Conservation (phyloP, 257 asterid species). For the Solanum raphanifolium region DNA sequence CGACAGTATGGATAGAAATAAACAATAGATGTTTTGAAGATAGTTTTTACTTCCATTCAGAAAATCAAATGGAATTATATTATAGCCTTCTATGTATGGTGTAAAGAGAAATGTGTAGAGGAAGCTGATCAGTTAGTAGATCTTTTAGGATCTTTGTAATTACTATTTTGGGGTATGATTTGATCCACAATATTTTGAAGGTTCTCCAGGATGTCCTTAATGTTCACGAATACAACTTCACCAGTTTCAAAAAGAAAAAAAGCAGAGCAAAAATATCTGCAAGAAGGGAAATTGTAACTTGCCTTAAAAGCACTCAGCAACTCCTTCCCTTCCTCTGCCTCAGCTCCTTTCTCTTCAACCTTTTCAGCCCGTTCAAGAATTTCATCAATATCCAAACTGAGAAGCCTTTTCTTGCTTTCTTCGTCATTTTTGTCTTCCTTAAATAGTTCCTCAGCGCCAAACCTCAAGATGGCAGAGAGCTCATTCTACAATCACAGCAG, state of each 20-base stretch:
- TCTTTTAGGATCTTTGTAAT: not conserved
- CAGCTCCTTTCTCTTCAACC: conserved; percentile 80
- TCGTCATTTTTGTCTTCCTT: conserved; percentile 92
- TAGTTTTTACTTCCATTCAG: not conserved
- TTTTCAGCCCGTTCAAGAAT: conserved; percentile 99
- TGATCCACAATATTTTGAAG: not conserved
- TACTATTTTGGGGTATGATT: not conserved
- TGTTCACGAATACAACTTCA: not conserved
- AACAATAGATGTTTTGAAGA: not conserved
- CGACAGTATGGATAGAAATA: not conserved
- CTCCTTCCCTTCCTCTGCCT: conserved; percentile 68
- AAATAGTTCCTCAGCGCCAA: conserved; percentile 97
- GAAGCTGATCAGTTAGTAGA: not conserved
- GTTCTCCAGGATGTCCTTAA: not conserved
- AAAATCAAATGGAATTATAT: not conserved
- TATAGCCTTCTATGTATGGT: not conserved
- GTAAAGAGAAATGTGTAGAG: not conserved
- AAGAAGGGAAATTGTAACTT: conserved; percentile 4
- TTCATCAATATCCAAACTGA: conserved; percentile 93
- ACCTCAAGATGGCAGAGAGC: conserved; percentile 95
- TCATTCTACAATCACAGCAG: conserved; percentile 55
- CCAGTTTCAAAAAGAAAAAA: not conserved
- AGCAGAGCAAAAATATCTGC: not conserved
- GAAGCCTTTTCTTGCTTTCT: conserved; percentile 91
- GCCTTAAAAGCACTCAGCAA: conserved; percentile 92